phyloP scores from a whole-genome alignment of 2,329 filamentous ascomycete species.

The Coniella vitis region DNA sequence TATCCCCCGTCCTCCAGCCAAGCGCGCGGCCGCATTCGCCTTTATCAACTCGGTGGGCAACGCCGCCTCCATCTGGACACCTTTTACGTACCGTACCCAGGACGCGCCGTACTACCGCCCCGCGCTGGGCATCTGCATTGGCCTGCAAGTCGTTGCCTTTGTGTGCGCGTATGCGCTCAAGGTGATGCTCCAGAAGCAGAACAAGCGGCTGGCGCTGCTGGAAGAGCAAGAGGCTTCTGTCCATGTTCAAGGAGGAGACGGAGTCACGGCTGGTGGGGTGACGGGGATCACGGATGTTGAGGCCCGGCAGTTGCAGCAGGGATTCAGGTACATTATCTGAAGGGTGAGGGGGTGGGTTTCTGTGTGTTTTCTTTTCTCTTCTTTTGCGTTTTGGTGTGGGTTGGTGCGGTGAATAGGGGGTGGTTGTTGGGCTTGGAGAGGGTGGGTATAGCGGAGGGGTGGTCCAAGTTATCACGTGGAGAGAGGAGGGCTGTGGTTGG shows the following conservation, averaged over 20 bases:
- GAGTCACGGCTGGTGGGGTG: conserved; percentile 39
- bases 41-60: conserved; percentile 50
- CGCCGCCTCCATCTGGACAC: conserved; percentile 44
- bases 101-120: conserved; percentile 33
- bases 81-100: conserved; percentile 36
- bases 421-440: too few relatives aligned
- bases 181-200: conserved; percentile 29
- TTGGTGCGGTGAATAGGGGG: too few relatives aligned
- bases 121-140: conserved; percentile 35
- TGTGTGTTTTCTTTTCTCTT: too few relatives aligned
- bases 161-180: conserved; percentile 31
- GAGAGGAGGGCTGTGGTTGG: too few relatives aligned
- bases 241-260: conserved; percentile 40
- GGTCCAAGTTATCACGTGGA: too few relatives aligned
- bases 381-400: not conserved
- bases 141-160: conserved; percentile 27
- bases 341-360: not conserved
- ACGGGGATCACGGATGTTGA: conserved; percentile 43
- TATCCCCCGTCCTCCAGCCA: conserved; percentile 45
- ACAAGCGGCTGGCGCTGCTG: conserved; percentile 41
- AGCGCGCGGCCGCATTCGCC: conserved; percentile 46
- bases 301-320: conserved; percentile 45
- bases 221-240: conserved; percentile 37
- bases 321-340: conserved; percentile 45
- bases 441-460: too few relatives aligned